Evolutionary conservation across 108 stramenopile species (phyloP).

Genomic region (Nitzschia sp.): DNA sequence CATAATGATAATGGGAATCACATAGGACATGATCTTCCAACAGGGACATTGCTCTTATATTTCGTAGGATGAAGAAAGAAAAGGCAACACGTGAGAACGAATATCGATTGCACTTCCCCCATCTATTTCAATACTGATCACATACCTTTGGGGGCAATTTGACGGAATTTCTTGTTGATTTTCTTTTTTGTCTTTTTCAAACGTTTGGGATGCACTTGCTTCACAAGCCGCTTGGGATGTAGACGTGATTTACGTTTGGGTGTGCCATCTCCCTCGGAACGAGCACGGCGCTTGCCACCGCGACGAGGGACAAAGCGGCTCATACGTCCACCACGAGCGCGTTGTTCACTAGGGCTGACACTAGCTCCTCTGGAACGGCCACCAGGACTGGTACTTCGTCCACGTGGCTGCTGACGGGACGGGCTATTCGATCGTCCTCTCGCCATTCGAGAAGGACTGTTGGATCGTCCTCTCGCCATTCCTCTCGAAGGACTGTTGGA

Average conservation of each 20-base stretch:
- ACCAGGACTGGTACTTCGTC: constrained; percentile 10
- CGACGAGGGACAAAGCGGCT: too few species aligned
- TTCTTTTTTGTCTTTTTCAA: neutral
- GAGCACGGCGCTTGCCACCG: too few species aligned
- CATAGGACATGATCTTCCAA: constrained; percentile 23
- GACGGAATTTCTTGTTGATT: neutral
- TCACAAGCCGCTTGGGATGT: too few species aligned
- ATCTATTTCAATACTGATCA: neutral
- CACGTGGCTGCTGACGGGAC: neutral
- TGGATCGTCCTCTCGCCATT: neutral
- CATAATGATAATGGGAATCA: constrained; percentile 27
- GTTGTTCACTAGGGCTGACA: neutral
- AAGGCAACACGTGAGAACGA: too few species aligned
- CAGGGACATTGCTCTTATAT: constrained; percentile 11
- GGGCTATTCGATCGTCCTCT: constrained; percentile 15
- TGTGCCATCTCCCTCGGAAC: too few species aligned
- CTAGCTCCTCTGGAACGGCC: neutral
- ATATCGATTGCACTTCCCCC: too few species aligned
- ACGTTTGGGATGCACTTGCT: too few species aligned
- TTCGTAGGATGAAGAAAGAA: too few species aligned
- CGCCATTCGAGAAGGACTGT: neutral
- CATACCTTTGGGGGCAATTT: constrained; percentile 27
- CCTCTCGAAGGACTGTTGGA: neutral
- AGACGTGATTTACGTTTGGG: too few species aligned
- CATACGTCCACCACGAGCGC: too few species aligned